Evolutionary conservation across 495 filamentous ascomycete genomes (phyloP), one percentile per base, ranked within the genome.

Genomic region (Hypoxylon fragiforme): DNA sequence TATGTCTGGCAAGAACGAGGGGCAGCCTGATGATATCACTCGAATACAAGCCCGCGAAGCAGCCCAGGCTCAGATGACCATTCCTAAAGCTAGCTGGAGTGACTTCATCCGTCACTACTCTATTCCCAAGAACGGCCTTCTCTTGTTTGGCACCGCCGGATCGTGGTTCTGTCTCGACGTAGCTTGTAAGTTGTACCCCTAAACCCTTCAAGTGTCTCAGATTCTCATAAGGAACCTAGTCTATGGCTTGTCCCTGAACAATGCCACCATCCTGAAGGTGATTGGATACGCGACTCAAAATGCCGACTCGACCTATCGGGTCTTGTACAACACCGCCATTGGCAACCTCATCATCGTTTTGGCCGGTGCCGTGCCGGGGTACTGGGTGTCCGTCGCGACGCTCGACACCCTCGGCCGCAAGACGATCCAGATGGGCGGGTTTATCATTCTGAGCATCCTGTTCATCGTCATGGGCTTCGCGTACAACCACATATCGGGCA

Each of bases 101-200:
- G 86, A 90, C 69, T 91, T 90, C 70, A 61, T 70, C 62, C 51
- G 68, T 31, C 81, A 89, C 68, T 91, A 86, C 59, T 50, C 68
- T 8, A 81, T 85, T 52, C 86, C 78, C 79, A 84, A 82, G 70
- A 79, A 91, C 60, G 81, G 79, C 47, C 83, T 81, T 62, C 74
- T 88, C 15, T 75, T 94, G 3, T 78, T 91, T 28, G 89, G 88
- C 4, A 92, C 87, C 3, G 86, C 89, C 14, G 81, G 83, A 11
- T 90, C 87, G 2, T 91, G 88, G 88, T 90, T 90, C 68, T 80
- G 89, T 57, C 80, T 90, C 26, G 86, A 89, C 63, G 80, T 85
- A 14, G 63, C 63, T 12, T 66, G 63, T 63, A 54, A 63, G 63
- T 60, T 21, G 15, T 31, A n/a, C 16, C 18, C 4, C 36, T 12